Conservation (phyloP, 176 grass and related monocot species). For the barley (Hordeum vulgare) region DNA sequence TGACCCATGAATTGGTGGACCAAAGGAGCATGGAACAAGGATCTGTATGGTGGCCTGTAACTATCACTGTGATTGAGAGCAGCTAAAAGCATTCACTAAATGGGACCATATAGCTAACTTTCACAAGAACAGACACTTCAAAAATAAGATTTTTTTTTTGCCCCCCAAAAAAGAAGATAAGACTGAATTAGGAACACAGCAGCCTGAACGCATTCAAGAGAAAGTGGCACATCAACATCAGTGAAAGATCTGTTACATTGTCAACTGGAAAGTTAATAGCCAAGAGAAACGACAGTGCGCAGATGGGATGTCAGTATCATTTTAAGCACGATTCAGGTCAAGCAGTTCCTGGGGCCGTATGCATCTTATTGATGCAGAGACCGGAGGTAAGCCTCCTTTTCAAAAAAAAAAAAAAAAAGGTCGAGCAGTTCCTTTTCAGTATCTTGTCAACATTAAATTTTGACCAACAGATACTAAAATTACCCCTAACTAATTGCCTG, state of each 20-base stretch:
- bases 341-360: background rate
- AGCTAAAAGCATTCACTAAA: constrained; percentile 15
- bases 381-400: no score
- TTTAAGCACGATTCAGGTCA: background rate
- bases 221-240: constrained; percentile 36
- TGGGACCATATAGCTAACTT: constrained; percentile 28
- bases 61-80: constrained; percentile 11
- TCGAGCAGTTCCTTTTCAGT: background rate
- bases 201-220: constrained; percentile 16
- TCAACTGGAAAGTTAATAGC: constrained; percentile 10
- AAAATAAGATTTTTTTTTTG: background rate
- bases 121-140: constrained; percentile 3
- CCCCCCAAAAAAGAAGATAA: constrained; percentile 14
- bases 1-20: constrained; percentile 37
- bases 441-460: background rate
- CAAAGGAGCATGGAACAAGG: constrained; percentile 26
- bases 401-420: no score
- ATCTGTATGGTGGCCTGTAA: constrained; percentile 41
- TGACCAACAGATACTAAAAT: background rate
- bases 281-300: background rate
- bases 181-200: constrained; percentile 19
- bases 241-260: constrained; percentile 5
- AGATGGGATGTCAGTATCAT: background rate
- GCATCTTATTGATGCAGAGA: no score
- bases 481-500: background rate